Evolutionary conservation across 768 basidiomycete species (phyloP), one percentile per base, ranked within the genome.

Genomic region (Bullera alba): DNA sequence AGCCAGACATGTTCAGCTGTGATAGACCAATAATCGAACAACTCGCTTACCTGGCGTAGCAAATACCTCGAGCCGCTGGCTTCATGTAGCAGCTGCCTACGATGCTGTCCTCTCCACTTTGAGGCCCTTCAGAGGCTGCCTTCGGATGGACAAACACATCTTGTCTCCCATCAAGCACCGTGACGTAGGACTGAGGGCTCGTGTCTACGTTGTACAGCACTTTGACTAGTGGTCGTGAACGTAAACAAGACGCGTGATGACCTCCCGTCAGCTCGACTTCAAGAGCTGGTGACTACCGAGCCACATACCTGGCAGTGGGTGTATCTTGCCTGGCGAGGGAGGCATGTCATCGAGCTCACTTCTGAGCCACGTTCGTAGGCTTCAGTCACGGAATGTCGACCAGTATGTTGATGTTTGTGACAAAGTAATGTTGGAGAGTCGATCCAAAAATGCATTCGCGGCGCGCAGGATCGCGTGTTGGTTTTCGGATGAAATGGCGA

Each of bases 321-420:
- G 65, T n/a, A 67, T 67, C 30, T 51, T 55, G 32, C 65, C 65
- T 46, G 65, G 60, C 15, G 63, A 56, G 25, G 63, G 65, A 5
- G 60, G 62, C 65, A 67, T 67, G 5, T 4, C 45, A 22, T 5
- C 10, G n/a, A n/a, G n/a, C n/a, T n/a, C n/a, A n/a, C n/a, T n/a
- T n/a, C n/a, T n/a, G n/a, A n/a, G n/a, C n/a, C n/a, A n/a, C n/a
- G n/a, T n/a, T n/a, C n/a, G n/a, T n/a, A n/a, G n/a, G n/a, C n/a
- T n/a, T n/a, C n/a, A n/a, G n/a, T n/a, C n/a, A n/a, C n/a, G n/a
- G n/a, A n/a, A n/a, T n/a, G n/a, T n/a, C n/a, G n/a, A n/a, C n/a
- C n/a, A n/a, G n/a, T n/a, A n/a, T n/a, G n/a, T n/a, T n/a, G n/a
- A n/a, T n/a, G n/a, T n/a, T n/a, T n/a, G n/a, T n/a, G n/a, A n/a